Base-by-base conservation (phyloP, 1,139 yeast genomes). In the Pichia sp. region DNA sequence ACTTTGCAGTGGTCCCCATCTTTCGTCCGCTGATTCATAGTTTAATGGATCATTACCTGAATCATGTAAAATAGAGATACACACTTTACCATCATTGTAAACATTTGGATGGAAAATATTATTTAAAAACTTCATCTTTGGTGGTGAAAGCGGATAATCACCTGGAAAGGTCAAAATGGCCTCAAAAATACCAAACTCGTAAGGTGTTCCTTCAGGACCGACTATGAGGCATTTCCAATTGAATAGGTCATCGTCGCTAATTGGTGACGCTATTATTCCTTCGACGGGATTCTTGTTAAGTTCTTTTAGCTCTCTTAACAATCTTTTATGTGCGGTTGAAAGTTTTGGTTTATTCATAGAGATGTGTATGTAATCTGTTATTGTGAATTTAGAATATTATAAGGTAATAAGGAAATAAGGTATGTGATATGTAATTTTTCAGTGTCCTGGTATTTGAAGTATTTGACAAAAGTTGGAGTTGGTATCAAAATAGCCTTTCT, bases 1-100 rank as follows among this genome's bases (percentile, higher is more conserved):
- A 59, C 95, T 85, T 63, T 92, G 98, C 39, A 92, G 92, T 0
- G 98, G 98, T 6, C 95, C 85, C 98, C 98, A 92, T 52, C 98
- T 72, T 65, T 92, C 98, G 53, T 90, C 94, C 0, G 97, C 95
- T 33, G 86, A 66, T 63, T 92, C 98, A 65, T 92, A 92, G 72
- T 84, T 90, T 63, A 88, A 80, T 29, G 98, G 97, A 64, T 92
- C 98, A 57, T 90, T 95, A 10, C 98, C 98, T 0, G 97, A 95
- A 2, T 96, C 80, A 61, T 92, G 98, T 52, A 92, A 71, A 49
- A 92, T 92, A 28, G 96, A 87, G 45, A 92, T 92, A 64, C 98
- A 92, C 6, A 92, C 98, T 29, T 86, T 87, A 2, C 98, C 98
- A 62, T 90, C 95, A 45, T 86, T 79, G 62, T 90, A 92, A 46